phyloP scores from a whole-genome alignment of 805 yeast species.

The Zygoascus flipseniorum region DNA sequence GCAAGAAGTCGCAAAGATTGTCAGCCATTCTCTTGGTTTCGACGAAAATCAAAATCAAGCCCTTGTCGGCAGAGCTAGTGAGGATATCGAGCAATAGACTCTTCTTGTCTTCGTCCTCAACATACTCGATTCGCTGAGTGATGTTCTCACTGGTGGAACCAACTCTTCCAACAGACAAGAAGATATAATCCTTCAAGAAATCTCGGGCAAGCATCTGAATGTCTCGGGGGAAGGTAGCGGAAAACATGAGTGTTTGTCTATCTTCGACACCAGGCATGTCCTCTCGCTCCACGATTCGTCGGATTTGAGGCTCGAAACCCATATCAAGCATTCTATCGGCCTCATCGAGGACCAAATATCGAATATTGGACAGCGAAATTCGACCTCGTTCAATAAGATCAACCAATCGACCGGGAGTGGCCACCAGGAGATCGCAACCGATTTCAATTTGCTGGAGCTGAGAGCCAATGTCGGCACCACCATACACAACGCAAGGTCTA shows the following conservation, averaged over 20 bases:
- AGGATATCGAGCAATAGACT: slow-evolving; percentile 83
- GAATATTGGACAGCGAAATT: slow-evolving; percentile 81
- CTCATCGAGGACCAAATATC: slow-evolving; percentile 92
- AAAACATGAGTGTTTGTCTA: slow-evolving; percentile 97
- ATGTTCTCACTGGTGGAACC: slow-evolving; percentile 99
- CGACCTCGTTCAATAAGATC: slow-evolving; percentile 93
- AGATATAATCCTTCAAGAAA: slow-evolving; percentile 90
- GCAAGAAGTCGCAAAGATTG: slow-evolving; percentile 82
- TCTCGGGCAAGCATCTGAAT: slow-evolving; percentile 96
- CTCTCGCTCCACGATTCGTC: slow-evolving; percentile 95
- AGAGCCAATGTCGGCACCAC: slow-evolving; percentile 90
- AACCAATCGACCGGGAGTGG: slow-evolving; percentile 98
- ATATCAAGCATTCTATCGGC: slow-evolving; percentile 99
- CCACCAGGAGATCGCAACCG: slow-evolving; percentile 94
- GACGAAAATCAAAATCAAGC: slow-evolving; percentile 88
- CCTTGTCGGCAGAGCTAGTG: slow-evolving; percentile 65
- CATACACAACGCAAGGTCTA: slow-evolving; percentile 90
- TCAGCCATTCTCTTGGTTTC: slow-evolving; percentile 99
- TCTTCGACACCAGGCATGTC: slow-evolving; percentile 90
- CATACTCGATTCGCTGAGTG: slow-evolving; percentile 86
- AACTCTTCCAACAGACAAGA: slow-evolving; percentile 96
- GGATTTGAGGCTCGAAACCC: slow-evolving; percentile 99
- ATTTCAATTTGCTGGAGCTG: slow-evolving; percentile 84
- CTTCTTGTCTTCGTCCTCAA: slow-evolving; percentile 89
- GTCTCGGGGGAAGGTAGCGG: slow-evolving; percentile 98